Percentiles rank a stretch among this genome's conserved stretches.
phyloP scores from a whole-genome alignment of 495 filamentous ascomycete species.

The Chaetomium cochliodes region DNA sequence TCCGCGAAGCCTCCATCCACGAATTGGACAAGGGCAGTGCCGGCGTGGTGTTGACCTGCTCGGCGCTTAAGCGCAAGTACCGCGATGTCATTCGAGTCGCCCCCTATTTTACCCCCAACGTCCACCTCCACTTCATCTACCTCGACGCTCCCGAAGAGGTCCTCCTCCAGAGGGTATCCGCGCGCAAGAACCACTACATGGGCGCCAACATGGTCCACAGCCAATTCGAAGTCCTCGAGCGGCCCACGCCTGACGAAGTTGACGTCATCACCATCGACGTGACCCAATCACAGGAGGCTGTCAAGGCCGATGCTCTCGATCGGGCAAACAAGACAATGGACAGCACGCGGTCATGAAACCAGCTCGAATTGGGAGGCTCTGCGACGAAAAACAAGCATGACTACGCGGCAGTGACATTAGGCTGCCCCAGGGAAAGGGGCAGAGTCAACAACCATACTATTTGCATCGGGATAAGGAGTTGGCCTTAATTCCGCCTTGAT shows the following conservation, averaged over 20 bases:
- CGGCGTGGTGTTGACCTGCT: conserved; percentile 94
- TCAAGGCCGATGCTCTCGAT: conserved; percentile 62
- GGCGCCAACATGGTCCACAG: conserved; percentile 95
- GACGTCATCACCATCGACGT: conserved; percentile 87
- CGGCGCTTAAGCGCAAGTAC: conserved; percentile 94
- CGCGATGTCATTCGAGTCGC: conserved; percentile 94
- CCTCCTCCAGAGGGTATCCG: conserved; percentile 69
- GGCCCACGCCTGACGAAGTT: conserved; percentile 71
- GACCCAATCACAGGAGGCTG: conserved; percentile 59
- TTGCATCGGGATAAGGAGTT: conserved; percentile 21
- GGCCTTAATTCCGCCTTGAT: background rate
- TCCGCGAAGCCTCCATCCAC: conserved; percentile 76
- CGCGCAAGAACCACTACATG: conserved; percentile 88
- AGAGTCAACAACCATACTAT: background rate
- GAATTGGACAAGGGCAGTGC: conserved; percentile 57
- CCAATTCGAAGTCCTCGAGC: conserved; percentile 82
- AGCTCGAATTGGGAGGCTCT: background rate
- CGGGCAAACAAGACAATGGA: conserved; percentile 48
- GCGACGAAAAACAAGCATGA: conserved; percentile 5
- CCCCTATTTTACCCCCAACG: conserved; percentile 68
- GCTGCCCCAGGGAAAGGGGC: background rate
- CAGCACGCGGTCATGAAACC: conserved; percentile 22
- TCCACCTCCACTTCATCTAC: conserved; percentile 91
- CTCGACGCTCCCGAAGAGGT: conserved; percentile 72
- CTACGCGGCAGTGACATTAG: conserved; percentile 16